A percentile compares a stretch with the other conserved stretches of the same genome.
These are phyloP conservation scores for Aspergillus carlsbadensis DNA, from an alignment of 495 filamentous ascomycete species.

Conservation along the genomic window DNA sequence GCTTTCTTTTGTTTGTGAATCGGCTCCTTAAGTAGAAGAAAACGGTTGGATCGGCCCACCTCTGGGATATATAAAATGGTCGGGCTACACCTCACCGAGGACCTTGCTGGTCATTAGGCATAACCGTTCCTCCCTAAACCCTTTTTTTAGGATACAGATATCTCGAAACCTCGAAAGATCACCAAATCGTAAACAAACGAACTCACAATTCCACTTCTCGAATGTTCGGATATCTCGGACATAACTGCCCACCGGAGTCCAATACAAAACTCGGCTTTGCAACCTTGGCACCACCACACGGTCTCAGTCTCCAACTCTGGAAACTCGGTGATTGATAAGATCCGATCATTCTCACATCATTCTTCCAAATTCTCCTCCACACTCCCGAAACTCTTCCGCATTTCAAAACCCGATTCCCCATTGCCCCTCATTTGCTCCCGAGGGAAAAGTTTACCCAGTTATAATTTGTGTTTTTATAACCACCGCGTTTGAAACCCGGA, in stretches of 20 bases:
- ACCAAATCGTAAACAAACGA: too few relatives aligned
- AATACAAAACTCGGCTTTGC: neutral
- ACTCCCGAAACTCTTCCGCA: neutral
- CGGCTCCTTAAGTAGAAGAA: neutral
- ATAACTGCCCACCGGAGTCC: neutral
- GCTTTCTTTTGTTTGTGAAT: slow-evolving; percentile 21
- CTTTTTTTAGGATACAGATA: too few relatives aligned
- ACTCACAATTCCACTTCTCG: too few relatives aligned
- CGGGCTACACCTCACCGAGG: too few relatives aligned
- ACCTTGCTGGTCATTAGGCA: too few relatives aligned
- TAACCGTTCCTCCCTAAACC: too few relatives aligned
- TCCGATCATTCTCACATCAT: slow-evolving; percentile 9
- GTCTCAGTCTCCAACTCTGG: neutral
- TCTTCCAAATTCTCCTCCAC: too few relatives aligned
- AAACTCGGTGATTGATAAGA: slow-evolving; percentile 9
- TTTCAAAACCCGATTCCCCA: neutral
- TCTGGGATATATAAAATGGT: too few relatives aligned
- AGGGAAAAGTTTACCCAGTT: neutral
- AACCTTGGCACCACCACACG: neutral
- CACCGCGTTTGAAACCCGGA: too few relatives aligned
- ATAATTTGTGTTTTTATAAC: too few relatives aligned
- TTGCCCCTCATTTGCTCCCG: neutral
- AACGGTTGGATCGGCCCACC: neutral
- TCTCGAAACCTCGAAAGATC: too few relatives aligned
- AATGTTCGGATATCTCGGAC: too few relatives aligned